Conservation (phyloP, 169 alveolate species). For the Plasmodium gaboni region DNA sequence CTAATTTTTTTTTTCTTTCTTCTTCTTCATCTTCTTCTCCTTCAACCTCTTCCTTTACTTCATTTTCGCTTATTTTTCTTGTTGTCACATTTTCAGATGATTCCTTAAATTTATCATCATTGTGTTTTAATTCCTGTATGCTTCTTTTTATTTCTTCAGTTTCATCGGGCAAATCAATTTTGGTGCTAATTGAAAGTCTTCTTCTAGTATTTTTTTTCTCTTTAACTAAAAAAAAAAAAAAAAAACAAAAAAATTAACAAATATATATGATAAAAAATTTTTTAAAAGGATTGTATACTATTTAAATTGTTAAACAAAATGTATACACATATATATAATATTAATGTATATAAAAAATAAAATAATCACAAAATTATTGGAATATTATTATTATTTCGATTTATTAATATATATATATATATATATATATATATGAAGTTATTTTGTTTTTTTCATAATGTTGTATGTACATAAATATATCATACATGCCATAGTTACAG, state of each 20-base stretch:
- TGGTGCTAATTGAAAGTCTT: constrained; percentile 69
- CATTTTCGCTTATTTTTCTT: background rate
- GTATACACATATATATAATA: no score
- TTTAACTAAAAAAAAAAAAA: constrained; percentile 22
- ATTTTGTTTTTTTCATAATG: no score
- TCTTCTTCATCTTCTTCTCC: constrained; percentile 1
- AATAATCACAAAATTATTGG: no score
- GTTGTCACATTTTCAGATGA: constrained; percentile 38
- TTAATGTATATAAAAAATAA: no score
- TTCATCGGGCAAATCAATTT: constrained; percentile 40
- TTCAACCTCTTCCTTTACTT: background rate
- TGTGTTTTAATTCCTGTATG: constrained; percentile 50
- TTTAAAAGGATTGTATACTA: no score
- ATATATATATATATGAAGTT: no score
- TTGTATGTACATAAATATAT: no score
- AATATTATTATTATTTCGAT: no score
- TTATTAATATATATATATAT: no score
- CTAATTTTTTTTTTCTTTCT: constrained; percentile 15
- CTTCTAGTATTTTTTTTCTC: constrained; percentile 71
- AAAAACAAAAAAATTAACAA: background rate
- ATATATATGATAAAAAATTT: background rate
- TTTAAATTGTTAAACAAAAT: no score
- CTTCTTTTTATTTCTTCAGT: constrained; percentile 72
- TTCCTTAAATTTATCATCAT: constrained; percentile 68
- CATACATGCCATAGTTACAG: no score